These are phyloP conservation scores for Xylariomycetidae sp. DNA, from an alignment of 2,329 filamentous ascomycete genomes.

Conservation along the genomic window DNA sequence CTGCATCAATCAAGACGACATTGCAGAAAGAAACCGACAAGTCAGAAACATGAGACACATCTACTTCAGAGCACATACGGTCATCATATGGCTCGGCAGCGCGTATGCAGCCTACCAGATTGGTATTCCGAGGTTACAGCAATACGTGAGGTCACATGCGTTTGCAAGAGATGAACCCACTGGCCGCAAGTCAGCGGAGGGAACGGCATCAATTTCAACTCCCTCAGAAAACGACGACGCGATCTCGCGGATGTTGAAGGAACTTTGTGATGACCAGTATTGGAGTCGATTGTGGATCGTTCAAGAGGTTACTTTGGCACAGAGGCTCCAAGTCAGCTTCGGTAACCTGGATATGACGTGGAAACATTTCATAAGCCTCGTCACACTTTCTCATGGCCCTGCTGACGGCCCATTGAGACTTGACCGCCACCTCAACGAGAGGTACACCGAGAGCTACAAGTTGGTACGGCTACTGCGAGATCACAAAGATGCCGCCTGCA, in stretches of 20 bases:
- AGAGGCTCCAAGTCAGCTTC: constrained; percentile 18
- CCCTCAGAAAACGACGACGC: neutral
- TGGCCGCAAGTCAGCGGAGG: no score
- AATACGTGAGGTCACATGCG: neutral
- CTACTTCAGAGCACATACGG: constrained; percentile 14
- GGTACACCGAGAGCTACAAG: constrained; percentile 9
- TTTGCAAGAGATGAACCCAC: no score
- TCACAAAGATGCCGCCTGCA: constrained; percentile 18
- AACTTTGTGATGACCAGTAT: constrained; percentile 13
- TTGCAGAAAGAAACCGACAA: constrained; percentile 15
- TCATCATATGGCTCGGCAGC: constrained; percentile 18
- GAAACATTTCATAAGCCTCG: constrained; percentile 12
- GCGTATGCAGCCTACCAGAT: constrained; percentile 2
- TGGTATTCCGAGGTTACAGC: neutral
- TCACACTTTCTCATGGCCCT: constrained; percentile 7
- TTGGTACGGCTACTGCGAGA: constrained; percentile 17
- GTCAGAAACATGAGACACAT: constrained; percentile 18
- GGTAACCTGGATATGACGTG: constrained; percentile 10
- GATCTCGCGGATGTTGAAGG: constrained; percentile 1
- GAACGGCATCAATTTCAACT: no score
- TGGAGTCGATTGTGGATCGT: constrained; percentile 21
- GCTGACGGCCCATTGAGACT: constrained; percentile 13
- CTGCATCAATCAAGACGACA: constrained; percentile 19
- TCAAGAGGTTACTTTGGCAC: constrained; percentile 23
- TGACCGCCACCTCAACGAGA: constrained; percentile 9